phyloP scores from a whole-genome alignment of 2,329 filamentous ascomycete species.

The Alternaria incomplexa region DNA sequence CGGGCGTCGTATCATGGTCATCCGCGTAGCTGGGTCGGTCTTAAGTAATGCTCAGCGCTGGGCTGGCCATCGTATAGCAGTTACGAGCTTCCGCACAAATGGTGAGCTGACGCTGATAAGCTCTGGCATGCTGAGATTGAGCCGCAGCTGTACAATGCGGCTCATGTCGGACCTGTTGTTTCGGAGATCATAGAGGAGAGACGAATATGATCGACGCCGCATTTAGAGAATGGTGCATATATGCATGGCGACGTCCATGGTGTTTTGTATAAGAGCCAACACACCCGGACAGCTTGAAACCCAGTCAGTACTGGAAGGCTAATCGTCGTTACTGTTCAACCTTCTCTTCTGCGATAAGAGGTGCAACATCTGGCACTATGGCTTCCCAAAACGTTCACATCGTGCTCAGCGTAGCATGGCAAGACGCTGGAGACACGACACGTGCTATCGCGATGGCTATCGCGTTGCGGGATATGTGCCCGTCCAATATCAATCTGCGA shows the following conservation, averaged over 20 bases:
- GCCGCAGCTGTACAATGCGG: background rate
- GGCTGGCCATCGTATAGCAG: background rate
- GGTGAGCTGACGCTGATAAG: background rate
- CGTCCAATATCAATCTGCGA: slow-evolving; percentile 30
- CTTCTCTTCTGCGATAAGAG: background rate
- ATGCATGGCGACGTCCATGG: background rate
- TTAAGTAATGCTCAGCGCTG: background rate
- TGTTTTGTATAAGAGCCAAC: slow-evolving; percentile 1
- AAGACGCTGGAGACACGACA: slow-evolving; percentile 43
- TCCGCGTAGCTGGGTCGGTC: background rate
- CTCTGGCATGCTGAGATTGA: background rate
- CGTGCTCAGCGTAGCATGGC: slow-evolving; percentile 42
- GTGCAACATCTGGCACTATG: slow-evolving; percentile 12
- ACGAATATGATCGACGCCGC: background rate
- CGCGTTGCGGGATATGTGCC: slow-evolving; percentile 38
- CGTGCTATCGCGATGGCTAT: slow-evolving; percentile 39
- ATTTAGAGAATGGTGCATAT: background rate
- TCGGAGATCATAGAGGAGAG: slow-evolving; percentile 14
- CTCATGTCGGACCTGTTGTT: background rate
- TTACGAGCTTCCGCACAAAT: background rate
- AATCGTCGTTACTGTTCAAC: background rate
- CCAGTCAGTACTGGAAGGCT: background rate
- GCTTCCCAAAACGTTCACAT: slow-evolving; percentile 25
- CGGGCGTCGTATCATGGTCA: background rate
- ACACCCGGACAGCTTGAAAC: background rate